Conservation (phyloP, 2,329 filamentous ascomycete species). For the Verticillium albo-atrum region DNA sequence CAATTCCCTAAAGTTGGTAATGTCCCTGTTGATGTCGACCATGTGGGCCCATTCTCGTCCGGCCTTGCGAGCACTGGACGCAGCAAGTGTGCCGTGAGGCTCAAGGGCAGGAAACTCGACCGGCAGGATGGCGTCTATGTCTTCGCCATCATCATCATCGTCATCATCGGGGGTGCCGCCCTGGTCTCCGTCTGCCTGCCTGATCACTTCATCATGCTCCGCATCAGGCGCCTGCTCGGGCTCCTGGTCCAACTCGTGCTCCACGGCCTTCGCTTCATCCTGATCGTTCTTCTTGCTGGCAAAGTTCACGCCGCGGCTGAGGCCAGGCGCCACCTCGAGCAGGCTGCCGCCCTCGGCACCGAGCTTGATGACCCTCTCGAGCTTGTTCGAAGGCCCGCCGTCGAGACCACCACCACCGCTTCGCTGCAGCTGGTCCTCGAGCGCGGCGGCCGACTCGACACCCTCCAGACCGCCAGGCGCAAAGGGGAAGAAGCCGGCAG, state of each 20-base stretch:
- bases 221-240: conserved; percentile 27
- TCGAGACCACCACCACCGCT: conserved; percentile 43
- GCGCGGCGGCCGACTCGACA: conserved; percentile 77
- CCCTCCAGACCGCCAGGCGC: conserved; percentile 84
- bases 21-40: conserved; percentile 90
- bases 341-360: conserved; percentile 72
- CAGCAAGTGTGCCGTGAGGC: conserved; percentile 71
- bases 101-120: conserved; percentile 91
- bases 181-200: conserved; percentile 14
- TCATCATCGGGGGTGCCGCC: conserved; percentile 26
- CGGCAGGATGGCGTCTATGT: conserved; percentile 82
- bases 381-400: conserved; percentile 43
- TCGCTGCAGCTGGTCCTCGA: conserved; percentile 67
- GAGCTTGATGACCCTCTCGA: conserved; percentile 86
- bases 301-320: conserved; percentile 73
- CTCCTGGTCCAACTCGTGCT: conserved; percentile 45
- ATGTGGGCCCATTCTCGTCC: conserved; percentile 96
- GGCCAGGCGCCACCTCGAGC: conserved; percentile 76
- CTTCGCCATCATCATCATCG: conserved; percentile 47
- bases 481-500: conserved; percentile 91
- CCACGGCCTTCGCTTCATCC: conserved; percentile 38
- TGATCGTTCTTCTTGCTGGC: conserved; percentile 51
- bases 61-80: conserved; percentile 66
- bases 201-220: conserved; percentile 20
- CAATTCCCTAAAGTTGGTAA: conserved; percentile 88